These are phyloP conservation scores for Paramecium sonneborni DNA, from an alignment of 73 alveolate genomes.

Conservation along the genomic window DNA sequence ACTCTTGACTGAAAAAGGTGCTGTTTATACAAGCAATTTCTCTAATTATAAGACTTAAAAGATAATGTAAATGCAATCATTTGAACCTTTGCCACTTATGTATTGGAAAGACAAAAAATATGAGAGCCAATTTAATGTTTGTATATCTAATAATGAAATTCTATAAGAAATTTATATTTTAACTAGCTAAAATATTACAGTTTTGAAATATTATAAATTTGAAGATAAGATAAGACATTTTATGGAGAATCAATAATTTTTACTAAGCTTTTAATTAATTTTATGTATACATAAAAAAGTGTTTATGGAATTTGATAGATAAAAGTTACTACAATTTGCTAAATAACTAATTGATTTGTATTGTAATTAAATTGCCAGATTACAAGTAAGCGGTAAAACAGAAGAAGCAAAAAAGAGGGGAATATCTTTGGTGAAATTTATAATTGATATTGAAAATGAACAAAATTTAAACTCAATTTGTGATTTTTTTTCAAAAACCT, in stretches of 20 bases:
- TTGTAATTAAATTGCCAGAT: neutral
- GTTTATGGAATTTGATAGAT: slow-evolving; percentile 14
- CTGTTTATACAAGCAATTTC: neutral
- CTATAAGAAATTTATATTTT: slow-evolving; percentile 22
- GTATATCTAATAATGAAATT: slow-evolving; percentile 10
- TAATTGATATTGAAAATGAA: neutral
- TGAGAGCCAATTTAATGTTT: slow-evolving; percentile 6
- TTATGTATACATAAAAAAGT: slow-evolving; percentile 29
- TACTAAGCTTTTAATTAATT: slow-evolving; percentile 19
- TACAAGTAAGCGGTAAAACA: neutral
- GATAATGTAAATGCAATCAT: neutral
- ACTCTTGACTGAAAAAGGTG: slow-evolving; percentile 9
- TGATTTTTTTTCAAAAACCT: neutral
- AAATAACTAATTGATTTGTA: neutral
- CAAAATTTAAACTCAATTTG: neutral
- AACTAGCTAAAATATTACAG: neutral
- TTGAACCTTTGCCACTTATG: slow-evolving; percentile 33
- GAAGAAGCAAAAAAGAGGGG: slow-evolving; percentile 29
- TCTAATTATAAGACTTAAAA: neutral
- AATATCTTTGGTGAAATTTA: neutral
- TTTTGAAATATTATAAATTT: slow-evolving; percentile 14
- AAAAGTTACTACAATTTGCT: neutral
- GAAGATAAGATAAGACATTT: slow-evolving; percentile 43
- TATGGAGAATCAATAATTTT: neutral
- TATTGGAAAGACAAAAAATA: slow-evolving; percentile 56